Evolutionary conservation across 2,329 filamentous ascomycete genomes (phyloP).

Genomic region (Graphium sp.): DNA sequence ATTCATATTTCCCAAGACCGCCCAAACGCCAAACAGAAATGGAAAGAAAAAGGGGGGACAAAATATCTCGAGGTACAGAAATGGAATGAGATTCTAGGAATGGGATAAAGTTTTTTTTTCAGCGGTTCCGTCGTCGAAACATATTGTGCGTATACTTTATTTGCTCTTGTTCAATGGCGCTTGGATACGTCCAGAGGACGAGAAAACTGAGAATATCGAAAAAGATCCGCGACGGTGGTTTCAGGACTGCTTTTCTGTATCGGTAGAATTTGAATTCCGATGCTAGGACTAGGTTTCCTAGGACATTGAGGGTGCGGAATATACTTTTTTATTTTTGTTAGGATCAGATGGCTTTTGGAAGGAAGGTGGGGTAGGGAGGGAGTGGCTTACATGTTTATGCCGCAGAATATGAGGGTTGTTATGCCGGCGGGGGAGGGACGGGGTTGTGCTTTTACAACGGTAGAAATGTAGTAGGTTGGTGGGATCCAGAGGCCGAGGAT

Average conservation of each 20-base stretch:
- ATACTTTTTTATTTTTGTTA: slow-evolving; percentile 10
- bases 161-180: slow-evolving; percentile 20
- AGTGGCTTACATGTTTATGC: slow-evolving; percentile 18
- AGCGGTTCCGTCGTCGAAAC: too few species aligned
- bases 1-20: too few species aligned
- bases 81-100: too few species aligned
- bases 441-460: slow-evolving; percentile 5
- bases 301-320: slow-evolving; percentile 18
- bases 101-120: too few species aligned
- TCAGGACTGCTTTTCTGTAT: slow-evolving; percentile 14
- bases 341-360: neutral
- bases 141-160: too few species aligned
- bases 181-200: slow-evolving; percentile 24
- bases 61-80: too few species aligned
- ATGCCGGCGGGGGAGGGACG: slow-evolving; percentile 8
- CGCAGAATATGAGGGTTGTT: slow-evolving; percentile 16
- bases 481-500: slow-evolving; percentile 11
- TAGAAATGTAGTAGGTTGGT: slow-evolving; percentile 10
- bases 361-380: neutral
- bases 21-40: too few species aligned
- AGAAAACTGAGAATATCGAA: slow-evolving; percentile 13
- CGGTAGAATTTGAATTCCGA: slow-evolving; percentile 20
- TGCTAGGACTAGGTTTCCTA: slow-evolving; percentile 19
- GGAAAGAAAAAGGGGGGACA: too few species aligned
- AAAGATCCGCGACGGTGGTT: slow-evolving; percentile 9